These are phyloP conservation scores for Neurospora sp. DNA, from an alignment of 495 filamentous ascomycete species.

Conservation along the genomic window DNA sequence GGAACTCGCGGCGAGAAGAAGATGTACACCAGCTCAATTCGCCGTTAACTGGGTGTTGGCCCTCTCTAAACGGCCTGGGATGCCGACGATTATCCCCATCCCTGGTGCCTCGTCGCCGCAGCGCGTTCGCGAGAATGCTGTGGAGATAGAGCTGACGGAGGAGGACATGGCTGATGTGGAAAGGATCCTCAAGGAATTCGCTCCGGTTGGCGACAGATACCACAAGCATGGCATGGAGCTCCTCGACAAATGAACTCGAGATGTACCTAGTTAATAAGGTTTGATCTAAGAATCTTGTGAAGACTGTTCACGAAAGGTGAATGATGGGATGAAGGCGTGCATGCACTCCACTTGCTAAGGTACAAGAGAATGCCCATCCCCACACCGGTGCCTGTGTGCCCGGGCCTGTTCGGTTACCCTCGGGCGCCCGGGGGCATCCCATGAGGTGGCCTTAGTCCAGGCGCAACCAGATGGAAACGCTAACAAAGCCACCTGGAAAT, in stretches of 20 bases:
- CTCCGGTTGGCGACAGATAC: constrained; percentile 32
- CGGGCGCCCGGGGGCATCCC: neutral
- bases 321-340: neutral
- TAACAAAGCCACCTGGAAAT: neutral
- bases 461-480: neutral
- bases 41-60: constrained; percentile 62
- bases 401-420: neutral
- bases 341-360: neutral
- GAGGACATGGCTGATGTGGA: constrained; percentile 43
- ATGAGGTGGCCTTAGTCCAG: neutral
- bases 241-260: constrained; percentile 4
- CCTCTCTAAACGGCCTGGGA: constrained; percentile 46
- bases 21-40: constrained; percentile 61
- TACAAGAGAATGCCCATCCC: neutral
- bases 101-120: constrained; percentile 52
- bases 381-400: neutral
- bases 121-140: constrained; percentile 42
- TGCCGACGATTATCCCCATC: constrained; percentile 71
- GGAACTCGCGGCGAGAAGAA: constrained; percentile 58
- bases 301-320: neutral
- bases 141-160: constrained; percentile 32
- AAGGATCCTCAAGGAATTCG: constrained; percentile 28
- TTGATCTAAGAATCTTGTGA: neutral
- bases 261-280: neutral
- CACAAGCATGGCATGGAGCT: constrained; percentile 7